Percentiles rank a stretch among this genome's conserved stretches.
These are phyloP conservation scores for Clonostachys solani DNA, from an alignment of 2,329 filamentous ascomycete species.

Conservation along the genomic window DNA sequence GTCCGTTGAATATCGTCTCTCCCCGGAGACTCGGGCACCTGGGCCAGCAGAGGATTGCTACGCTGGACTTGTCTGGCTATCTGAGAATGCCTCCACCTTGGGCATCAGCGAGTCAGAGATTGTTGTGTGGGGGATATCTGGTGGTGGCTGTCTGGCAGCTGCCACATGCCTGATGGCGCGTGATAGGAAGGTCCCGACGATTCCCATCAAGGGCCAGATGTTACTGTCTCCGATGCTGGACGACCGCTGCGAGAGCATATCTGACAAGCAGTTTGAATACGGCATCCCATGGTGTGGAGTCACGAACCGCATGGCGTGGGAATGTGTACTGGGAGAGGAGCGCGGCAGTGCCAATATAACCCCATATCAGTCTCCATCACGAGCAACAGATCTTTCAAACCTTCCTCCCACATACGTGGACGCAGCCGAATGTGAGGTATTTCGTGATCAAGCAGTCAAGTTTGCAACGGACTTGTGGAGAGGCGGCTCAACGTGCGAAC, in stretches of 20 bases:
- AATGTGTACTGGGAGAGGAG: conserved; percentile 29
- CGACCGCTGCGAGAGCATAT: conserved; percentile 24
- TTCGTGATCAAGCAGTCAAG: conserved; percentile 31
- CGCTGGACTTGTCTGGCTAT: conserved; percentile 25
- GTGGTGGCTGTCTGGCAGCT: conserved; percentile 34
- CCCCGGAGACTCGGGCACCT: conserved; percentile 13
- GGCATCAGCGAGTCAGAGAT: conserved; percentile 30
- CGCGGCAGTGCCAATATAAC: conserved; percentile 23
- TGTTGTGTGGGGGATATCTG: conserved; percentile 33
- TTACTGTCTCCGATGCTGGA: conserved; percentile 43
- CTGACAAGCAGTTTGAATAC: conserved; percentile 21
- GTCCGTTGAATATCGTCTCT: conserved; percentile 15
- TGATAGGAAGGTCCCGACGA: conserved; percentile 17
- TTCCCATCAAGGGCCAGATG: conserved; percentile 27
- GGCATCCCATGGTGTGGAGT: conserved; percentile 25
- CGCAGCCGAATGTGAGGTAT: conserved; percentile 34
- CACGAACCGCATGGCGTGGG: conserved; percentile 34
- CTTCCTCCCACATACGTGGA: conserved; percentile 39
- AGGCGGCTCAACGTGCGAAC: conserved; percentile 26
- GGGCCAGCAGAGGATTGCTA: conserved; percentile 15
- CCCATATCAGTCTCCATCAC: conserved; percentile 26
- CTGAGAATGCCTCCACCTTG: conserved; percentile 27
- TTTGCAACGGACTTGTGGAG: conserved; percentile 31
- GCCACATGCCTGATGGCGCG: conserved; percentile 28
- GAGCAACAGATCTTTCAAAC: conserved; percentile 23